Evolutionary conservation across 306 rosid species (phyloP), one percentile per base, ranked within the genome.

Genomic region (Chamaecrista fasciculata): DNA sequence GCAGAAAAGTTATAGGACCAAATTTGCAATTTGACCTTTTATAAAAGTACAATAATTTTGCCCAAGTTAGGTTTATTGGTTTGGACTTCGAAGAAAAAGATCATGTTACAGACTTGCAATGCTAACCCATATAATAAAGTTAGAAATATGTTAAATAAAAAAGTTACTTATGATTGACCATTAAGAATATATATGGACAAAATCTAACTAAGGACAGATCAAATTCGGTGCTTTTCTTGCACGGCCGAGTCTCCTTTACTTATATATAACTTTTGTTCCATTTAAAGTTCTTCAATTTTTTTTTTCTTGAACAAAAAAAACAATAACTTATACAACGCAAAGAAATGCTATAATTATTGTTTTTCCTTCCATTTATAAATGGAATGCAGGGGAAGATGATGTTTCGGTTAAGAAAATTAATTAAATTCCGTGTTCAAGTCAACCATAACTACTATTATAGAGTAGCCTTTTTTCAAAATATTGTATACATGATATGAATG

Each of bases 391-490:
- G 15, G 74, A 9, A 59, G 53, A 71, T 66, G 14, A 60, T 61
- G 47, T 52, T 44, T 72, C 56, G 61, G 19, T 72, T 66, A 14
- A 50, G 20, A 71, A 16, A 66, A 40, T 11, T 15, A 25, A 12
- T 53, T 47, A 20, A 71, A 75, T 66, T 16, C 15, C 15, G 33
- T 66, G 62, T 65, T 52, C 56, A 75, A 66, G 67, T 58, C 76
- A 71, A 52, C 24, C 81, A 80, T 80, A 80, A 80, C 59, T 76
- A 76, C 36, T 4, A 33, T n/a, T n/a, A n/a, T n/a, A n/a, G n/a
- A n/a, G n/a, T n/a, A n/a, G n/a, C n/a, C n/a, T n/a, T n/a, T n/a
- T n/a, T n/a, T n/a, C n/a, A n/a, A n/a, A n/a, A n/a, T n/a, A n/a
- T n/a, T n/a, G n/a, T n/a, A n/a, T n/a, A n/a, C 36, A 33, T 4